These are phyloP conservation scores for Ustilago hordei DNA, from an alignment of 1,284 basidiomycete genomes.

Conservation along the genomic window DNA sequence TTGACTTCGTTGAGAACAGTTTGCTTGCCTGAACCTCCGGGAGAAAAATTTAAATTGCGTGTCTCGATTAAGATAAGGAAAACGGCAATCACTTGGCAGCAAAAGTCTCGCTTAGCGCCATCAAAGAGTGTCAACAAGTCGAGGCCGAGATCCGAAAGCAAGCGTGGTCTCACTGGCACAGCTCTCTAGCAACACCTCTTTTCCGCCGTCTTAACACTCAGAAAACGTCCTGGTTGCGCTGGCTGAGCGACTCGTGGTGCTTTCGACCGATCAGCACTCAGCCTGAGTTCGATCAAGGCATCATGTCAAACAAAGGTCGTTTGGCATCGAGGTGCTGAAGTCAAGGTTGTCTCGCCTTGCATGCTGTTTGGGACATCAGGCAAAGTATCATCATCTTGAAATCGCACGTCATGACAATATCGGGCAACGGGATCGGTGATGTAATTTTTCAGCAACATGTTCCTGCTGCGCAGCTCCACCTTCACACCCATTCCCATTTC, in stretches of 20 bases:
- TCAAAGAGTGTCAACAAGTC: neutral
- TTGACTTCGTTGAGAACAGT: too few species aligned
- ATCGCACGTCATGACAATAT: neutral
- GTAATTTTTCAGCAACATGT: neutral
- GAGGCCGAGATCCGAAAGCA: constrained; percentile 5
- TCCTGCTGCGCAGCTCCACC: neutral
- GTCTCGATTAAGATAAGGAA: constrained; percentile 5
- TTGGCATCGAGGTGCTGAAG: too few species aligned
- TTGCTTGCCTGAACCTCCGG: too few species aligned
- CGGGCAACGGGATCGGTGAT: neutral
- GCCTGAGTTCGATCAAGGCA: too few species aligned
- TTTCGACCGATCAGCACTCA: too few species aligned
- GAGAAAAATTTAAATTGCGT: constrained; percentile 5
- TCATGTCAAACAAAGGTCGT: too few species aligned
- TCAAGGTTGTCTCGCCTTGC: too few species aligned
- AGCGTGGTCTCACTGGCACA: constrained; percentile 5
- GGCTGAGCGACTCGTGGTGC: too few species aligned
- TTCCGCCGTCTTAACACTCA: constrained; percentile 1
- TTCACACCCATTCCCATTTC: neutral
- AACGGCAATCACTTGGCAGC: neutral
- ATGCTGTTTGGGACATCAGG: too few species aligned
- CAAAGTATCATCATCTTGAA: too few species aligned
- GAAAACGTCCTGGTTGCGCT: neutral
- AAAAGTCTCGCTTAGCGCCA: neutral
- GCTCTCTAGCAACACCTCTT: neutral